Evolutionary conservation across 495 filamentous ascomycete species (phyloP).

Genomic region (Aspergillus avenaceus): DNA sequence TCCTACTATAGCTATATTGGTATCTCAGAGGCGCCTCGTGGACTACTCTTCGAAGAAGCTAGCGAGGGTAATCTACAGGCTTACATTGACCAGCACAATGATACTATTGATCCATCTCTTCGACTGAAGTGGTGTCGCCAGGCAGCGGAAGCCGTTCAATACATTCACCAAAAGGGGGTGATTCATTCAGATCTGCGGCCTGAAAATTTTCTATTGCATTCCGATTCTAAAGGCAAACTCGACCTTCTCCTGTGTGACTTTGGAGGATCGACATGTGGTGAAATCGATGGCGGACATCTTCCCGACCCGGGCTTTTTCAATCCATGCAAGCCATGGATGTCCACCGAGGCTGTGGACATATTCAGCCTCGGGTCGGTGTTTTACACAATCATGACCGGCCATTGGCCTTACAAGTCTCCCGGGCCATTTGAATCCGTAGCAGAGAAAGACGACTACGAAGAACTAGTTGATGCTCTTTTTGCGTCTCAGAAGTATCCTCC

Average conservation of each 20-base stretch:
- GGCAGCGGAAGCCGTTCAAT: neutral
- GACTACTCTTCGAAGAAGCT: neutral
- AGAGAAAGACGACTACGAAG: neutral
- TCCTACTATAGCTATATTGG: neutral
- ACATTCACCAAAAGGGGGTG: neutral
- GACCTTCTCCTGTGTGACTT: neutral
- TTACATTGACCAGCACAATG: neutral
- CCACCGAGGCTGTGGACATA: neutral
- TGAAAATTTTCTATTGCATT: neutral
- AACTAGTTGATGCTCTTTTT: neutral
- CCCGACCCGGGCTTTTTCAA: neutral
- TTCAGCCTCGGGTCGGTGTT: constrained; percentile 1
- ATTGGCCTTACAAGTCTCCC: neutral
- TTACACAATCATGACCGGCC: constrained; percentile 5
- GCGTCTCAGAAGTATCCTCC: neutral
- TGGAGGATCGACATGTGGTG: neutral
- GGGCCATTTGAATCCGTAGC: constrained; percentile 1
- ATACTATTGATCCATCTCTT: neutral
- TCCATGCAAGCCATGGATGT: neutral
- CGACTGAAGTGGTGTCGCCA: neutral
- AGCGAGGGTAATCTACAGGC: neutral
- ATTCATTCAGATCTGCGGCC: neutral
- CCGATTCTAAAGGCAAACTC: neutral
- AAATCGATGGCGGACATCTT: neutral
- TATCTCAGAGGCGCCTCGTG: neutral